A percentile compares a stretch with the other conserved stretches of the same genome.
phyloP scores from a whole-genome alignment of 1,139 yeast species.

The Yamadazyma oceani region DNA sequence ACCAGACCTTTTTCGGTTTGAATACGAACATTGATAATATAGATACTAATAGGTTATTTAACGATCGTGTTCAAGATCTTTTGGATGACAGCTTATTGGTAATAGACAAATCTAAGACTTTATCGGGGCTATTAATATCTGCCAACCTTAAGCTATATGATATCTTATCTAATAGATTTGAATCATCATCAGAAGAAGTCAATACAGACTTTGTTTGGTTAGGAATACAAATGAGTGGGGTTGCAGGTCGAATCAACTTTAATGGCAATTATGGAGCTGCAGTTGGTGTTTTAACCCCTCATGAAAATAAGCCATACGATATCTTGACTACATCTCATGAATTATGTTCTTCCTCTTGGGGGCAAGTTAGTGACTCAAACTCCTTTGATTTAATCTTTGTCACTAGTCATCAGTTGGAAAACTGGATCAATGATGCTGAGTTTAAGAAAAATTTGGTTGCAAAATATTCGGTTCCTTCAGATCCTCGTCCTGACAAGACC shows the following conservation, averaged over 20 bases:
- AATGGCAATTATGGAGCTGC: slow-evolving; percentile 29
- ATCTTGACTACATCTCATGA: slow-evolving; percentile 27
- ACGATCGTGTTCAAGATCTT: slow-evolving; percentile 23
- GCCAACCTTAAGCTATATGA: slow-evolving; percentile 28
- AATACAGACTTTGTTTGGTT: slow-evolving; percentile 35
- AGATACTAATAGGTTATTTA: slow-evolving; percentile 22
- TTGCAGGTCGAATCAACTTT: slow-evolving; percentile 21
- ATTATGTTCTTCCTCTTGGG: slow-evolving; percentile 43
- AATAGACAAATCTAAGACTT: slow-evolving; percentile 26
- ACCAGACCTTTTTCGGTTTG: slow-evolving; percentile 22
- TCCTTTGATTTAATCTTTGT: slow-evolving; percentile 27
- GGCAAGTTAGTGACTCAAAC: slow-evolving; percentile 30
- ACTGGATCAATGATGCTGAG: slow-evolving; percentile 16
- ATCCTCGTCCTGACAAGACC: too few relatives aligned
- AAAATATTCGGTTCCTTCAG: slow-evolving; percentile 5
- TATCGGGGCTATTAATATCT: slow-evolving; percentile 31
- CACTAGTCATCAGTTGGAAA: slow-evolving; percentile 38
- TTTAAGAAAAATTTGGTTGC: slow-evolving; percentile 12
- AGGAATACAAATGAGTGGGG: slow-evolving; percentile 35
- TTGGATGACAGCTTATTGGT: slow-evolving; percentile 32
- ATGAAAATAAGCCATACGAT: slow-evolving; percentile 19
- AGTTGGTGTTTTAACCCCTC: slow-evolving; percentile 36
- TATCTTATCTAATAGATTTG: slow-evolving; percentile 24
- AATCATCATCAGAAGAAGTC: slow-evolving; percentile 16
- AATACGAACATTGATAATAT: slow-evolving; percentile 10